phyloP scores from a whole-genome alignment of 768 basidiomycete genomes.

The Termitomyces sp. region DNA sequence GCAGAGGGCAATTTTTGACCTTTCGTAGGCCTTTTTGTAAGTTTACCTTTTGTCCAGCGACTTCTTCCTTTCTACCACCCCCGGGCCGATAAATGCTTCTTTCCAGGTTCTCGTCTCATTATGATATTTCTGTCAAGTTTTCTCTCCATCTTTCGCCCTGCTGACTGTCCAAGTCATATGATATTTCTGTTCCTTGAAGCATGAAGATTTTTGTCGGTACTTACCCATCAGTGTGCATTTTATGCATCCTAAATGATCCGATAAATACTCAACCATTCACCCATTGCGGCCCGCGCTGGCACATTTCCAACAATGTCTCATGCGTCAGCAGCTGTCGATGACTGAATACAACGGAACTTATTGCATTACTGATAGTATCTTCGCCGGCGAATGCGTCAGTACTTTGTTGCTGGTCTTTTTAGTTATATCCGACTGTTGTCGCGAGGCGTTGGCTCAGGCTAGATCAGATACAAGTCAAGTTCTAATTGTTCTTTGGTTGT shows the following conservation, averaged over 20 bases:
- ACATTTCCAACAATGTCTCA: neutral
- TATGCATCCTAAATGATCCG: too few species aligned
- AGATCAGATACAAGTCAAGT: neutral
- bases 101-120: too few species aligned
- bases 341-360: neutral
- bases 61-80: too few species aligned
- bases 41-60: too few species aligned
- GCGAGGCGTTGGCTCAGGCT: neutral
- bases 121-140: too few species aligned
- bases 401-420: neutral
- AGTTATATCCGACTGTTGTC: neutral
- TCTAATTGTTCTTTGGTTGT: neutral
- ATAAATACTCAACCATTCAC: neutral
- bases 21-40: too few species aligned
- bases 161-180: neutral
- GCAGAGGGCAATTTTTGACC: slow-evolving; percentile 31
- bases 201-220: neutral
- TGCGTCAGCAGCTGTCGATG: too few species aligned
- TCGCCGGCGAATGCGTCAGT: too few species aligned
- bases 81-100: too few species aligned
- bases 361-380: too few species aligned
- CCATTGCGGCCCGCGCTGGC: neutral
- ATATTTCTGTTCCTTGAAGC: neutral
- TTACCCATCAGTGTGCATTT: too few species aligned
- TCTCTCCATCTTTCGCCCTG: too few species aligned